Evolutionary conservation across 176 grass and related monocot genomes (phyloP), one percentile per base, ranked within the genome.

Genomic region (Thinopyrum elongatum): DNA sequence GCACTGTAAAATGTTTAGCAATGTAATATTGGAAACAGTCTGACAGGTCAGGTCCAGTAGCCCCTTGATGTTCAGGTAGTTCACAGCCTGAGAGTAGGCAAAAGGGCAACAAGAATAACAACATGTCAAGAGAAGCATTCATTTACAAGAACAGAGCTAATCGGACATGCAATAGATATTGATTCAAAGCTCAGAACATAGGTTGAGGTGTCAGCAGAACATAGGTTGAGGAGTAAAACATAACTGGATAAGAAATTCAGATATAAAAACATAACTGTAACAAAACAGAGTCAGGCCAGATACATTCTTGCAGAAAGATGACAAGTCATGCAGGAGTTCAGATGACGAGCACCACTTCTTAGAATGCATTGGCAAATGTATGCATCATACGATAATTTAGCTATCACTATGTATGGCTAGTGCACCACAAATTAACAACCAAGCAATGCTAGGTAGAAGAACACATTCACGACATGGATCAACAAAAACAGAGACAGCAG

Each of bases 11-110:
- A n/a, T n/a, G n/a, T n/a, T n/a, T n/a, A n/a, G n/a, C n/a, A n/a
- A n/a, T n/a, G n/a, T n/a, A n/a, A n/a, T n/a, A n/a, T n/a, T n/a
- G n/a, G n/a, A n/a, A 2, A 88, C 87, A 3, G 87, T 84, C 75
- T 84, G 87, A 31, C 87, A 89, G 2, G 76, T 84, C 2, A 89
- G 67, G 68, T 84, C 87, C 57, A 84, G 82, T 66, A 89, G 38
- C 17, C 76, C 87, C 87, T 89, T 89, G 75, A 89, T 89, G 87
- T 89, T 84, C 0, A 89, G 87, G 27, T 89, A 89, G 87, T 89
- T 89, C 14, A 82, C 87, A 84, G 82, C 87, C 82, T 88, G 80
- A 28, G 27, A n/a, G 2, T 8, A 22, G 6, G 68, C 34, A 22
- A 70, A 23, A 39, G 2, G 5, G 38, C 38, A 39, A 39, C 7